Base-by-base conservation (phyloP, 2,329 filamentous ascomycete species). In the Ascochyta rabiei region DNA sequence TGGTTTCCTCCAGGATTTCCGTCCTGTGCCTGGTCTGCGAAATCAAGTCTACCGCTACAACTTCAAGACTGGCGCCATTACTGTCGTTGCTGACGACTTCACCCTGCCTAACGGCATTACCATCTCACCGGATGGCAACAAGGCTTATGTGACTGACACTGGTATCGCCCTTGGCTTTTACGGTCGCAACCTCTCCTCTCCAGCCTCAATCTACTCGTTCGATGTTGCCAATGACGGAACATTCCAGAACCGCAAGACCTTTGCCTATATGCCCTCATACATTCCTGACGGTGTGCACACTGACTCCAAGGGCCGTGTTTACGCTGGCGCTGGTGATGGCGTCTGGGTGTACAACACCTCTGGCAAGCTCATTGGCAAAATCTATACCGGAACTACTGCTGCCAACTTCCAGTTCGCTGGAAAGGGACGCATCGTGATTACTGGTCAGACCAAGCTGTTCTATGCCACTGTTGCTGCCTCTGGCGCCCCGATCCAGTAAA, bases 251-350 rank as follows among this genome's bases (percentile, higher is more conserved):
- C 63, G 63, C 48, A 64, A 66, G 50, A 67, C 60, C 2, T 66
- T 66, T 31, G 63, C 63, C 23, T 67, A 59, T 23, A 18, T 61
- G 12, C 47, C 64, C 12, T 28, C 60, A 23, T 57, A 53, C 34
- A 57, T 67, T 16, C 64, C 64, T 28, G 64, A 67, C 18, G 64
- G 64, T 59, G 55, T 67, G 4, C 60, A 66, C 47, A 60, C 59
- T 21, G 66, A 67, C 30, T 64, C 62, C 10, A 71, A 79, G 12
- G 84, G 84, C 1, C 83, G 86, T 46, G 78, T 87, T 2, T 87
- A 80, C 59, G 72, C 76, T 34, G 80, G 78, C 0, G 80, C 79
- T 51, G 76, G 74, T 3, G 81, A 81, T 51, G 81, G 81, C 10
- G 69, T 84, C n/a, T 79, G 82, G 56, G 74, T 83, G 2, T 84